These are phyloP conservation scores for Mikania micrantha DNA, from an alignment of 129 eudicot species.

Conservation along the genomic window DNA sequence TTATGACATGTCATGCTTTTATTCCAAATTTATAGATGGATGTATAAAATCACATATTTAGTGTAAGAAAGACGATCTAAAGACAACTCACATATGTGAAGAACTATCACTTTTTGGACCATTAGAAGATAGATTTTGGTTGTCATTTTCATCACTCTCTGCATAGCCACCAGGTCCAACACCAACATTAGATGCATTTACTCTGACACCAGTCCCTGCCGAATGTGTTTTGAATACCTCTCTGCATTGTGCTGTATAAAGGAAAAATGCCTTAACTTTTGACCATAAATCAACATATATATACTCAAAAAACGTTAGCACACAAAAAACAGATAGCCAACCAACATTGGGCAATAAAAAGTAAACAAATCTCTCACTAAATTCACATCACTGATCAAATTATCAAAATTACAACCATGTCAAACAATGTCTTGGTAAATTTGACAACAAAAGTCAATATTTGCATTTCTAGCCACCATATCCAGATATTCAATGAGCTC, in stretches of 20 bases:
- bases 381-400: neutral
- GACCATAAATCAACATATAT: neutral
- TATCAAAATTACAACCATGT: neutral
- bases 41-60: neutral
- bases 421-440: neutral
- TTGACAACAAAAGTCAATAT: neutral
- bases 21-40: neutral
- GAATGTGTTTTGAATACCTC: constrained; percentile 16
- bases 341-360: neutral
- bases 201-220: constrained; percentile 27
- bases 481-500: neutral
- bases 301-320: neutral
- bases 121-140: constrained; percentile 33
- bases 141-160: constrained; percentile 50
- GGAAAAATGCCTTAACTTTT: neutral
- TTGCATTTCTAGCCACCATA: neutral
- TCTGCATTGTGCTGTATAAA: constrained; percentile 44
- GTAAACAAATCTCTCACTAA: neutral
- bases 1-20: neutral
- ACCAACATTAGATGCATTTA: constrained; percentile 71
- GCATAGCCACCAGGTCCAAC: constrained; percentile 70
- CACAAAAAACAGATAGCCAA: neutral
- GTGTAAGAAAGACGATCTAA: neutral
- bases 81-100: constrained; percentile 51
- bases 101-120: constrained; percentile 39